These are phyloP conservation scores for Torrubiella hemipterigena DNA, from an alignment of 2,329 filamentous ascomycete species.

Conservation along the genomic window DNA sequence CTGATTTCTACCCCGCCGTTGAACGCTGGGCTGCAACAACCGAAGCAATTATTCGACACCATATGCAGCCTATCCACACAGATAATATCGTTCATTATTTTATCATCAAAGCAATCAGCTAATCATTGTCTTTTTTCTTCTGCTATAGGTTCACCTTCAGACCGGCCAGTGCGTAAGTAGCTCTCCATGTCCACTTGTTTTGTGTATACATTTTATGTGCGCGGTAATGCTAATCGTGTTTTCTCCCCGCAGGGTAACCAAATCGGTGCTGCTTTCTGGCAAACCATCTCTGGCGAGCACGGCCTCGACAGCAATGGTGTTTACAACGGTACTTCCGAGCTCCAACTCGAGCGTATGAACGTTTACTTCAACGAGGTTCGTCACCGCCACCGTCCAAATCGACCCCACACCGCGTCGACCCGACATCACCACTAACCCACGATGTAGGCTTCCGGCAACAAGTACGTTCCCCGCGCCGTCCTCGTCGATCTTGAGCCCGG, in stretches of 20 bases:
- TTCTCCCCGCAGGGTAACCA: conserved; percentile 74
- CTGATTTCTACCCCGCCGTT: conserved; percentile 18
- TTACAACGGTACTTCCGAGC: conserved; percentile 97
- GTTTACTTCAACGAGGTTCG: conserved; percentile 85
- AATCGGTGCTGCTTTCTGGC: conserved; percentile 99
- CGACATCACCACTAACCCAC: conserved; percentile 3
- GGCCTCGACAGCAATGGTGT: conserved; percentile 95
- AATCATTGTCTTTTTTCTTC: conserved; percentile 26
- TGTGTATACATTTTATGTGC: neutral
- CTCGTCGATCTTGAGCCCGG: conserved; percentile 98
- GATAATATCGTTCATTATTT: too few species aligned
- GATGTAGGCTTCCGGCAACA: conserved; percentile 83
- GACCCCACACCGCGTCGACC: neutral
- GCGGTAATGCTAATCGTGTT: conserved; percentile 22
- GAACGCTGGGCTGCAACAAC: too few species aligned
- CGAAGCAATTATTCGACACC: too few species aligned
- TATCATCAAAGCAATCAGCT: too few species aligned
- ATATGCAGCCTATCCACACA: too few species aligned
- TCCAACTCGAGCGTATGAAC: conserved; percentile 99
- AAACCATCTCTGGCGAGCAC: conserved; percentile 81
- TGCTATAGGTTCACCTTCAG: conserved; percentile 93
- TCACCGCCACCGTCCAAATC: conserved; percentile 4
- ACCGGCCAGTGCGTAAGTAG: conserved; percentile 92
- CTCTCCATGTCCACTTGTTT: too few species aligned
- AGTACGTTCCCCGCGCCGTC: conserved; percentile 98